A percentile compares a stretch with the other conserved stretches of the same genome.
Conservation (phyloP, 208 protist genomes). For the Acanthamoeba castellanii region DNA sequence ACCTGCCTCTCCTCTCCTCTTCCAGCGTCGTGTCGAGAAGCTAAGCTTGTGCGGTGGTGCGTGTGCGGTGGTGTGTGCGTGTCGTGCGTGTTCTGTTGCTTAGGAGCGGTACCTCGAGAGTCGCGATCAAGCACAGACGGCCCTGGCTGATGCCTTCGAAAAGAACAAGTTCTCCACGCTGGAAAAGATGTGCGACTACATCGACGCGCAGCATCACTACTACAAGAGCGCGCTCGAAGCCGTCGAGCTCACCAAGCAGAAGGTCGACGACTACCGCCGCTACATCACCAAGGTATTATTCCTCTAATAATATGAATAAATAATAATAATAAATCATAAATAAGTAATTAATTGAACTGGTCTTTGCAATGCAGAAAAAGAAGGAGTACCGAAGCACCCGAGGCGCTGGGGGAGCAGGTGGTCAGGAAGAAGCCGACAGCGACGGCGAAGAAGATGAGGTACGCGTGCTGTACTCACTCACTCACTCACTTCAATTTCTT, state of each 20-base stretch:
- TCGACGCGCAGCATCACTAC: slow-evolving; percentile 26
- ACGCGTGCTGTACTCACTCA: neutral
- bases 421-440: slow-evolving; percentile 49
- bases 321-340: neutral
- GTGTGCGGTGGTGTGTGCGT: neutral
- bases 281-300: slow-evolving; percentile 59
- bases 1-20: neutral
- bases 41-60: neutral
- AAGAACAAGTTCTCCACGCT: slow-evolving; percentile 66
- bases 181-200: slow-evolving; percentile 60
- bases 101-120: slow-evolving; percentile 29
- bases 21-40: neutral
- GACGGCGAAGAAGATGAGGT: slow-evolving; percentile 50
- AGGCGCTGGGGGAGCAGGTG: neutral
- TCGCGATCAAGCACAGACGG: slow-evolving; percentile 10
- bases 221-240: slow-evolving; percentile 43
- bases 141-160: slow-evolving; percentile 45
- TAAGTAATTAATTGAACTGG: neutral
- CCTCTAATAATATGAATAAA: neutral
- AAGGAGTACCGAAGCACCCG: slow-evolving; percentile 52
- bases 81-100: neutral
- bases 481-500: neutral
- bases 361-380: slow-evolving; percentile 36
- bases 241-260: neutral
- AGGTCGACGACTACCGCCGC: slow-evolving; percentile 43